Conservation (phyloP, 495 filamentous ascomycete genomes). For the Trichoderma erinaceum region DNA sequence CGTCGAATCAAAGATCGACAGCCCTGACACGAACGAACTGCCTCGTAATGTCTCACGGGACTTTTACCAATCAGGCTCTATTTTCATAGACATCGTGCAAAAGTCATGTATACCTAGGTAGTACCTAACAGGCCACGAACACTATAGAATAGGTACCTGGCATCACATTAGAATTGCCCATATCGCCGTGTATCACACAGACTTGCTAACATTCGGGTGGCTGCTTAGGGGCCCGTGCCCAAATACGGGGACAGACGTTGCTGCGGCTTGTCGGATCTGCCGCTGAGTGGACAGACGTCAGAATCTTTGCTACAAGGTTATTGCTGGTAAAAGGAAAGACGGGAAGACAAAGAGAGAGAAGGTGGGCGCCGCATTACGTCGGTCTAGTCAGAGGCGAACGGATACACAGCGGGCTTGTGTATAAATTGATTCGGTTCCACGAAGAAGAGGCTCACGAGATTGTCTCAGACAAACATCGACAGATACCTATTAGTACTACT, state of each 20-base stretch:
- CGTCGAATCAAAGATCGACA: no score
- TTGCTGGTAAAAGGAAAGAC: background rate
- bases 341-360: background rate
- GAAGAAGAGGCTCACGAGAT: background rate
- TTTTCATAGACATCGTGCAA: no score
- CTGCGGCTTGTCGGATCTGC: no score
- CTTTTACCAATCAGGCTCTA: no score
- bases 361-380: slow-evolving; percentile 11
- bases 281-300: background rate
- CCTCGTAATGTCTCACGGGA: no score
- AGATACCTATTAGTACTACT: background rate
- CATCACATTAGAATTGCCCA: no score
- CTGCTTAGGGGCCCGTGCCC: background rate
- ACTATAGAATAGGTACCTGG: no score
- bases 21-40: no score
- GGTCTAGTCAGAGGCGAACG: background rate
- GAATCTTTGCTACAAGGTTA: background rate
- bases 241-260: background rate
- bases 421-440: background rate
- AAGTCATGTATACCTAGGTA: no score
- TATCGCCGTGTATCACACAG: no score
- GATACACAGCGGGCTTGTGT: background rate
- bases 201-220: background rate
- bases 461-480: background rate
- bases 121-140: no score